Base-by-base conservation (phyloP, 495 filamentous ascomycete species). In the Sphaerosporella brunnea region DNA sequence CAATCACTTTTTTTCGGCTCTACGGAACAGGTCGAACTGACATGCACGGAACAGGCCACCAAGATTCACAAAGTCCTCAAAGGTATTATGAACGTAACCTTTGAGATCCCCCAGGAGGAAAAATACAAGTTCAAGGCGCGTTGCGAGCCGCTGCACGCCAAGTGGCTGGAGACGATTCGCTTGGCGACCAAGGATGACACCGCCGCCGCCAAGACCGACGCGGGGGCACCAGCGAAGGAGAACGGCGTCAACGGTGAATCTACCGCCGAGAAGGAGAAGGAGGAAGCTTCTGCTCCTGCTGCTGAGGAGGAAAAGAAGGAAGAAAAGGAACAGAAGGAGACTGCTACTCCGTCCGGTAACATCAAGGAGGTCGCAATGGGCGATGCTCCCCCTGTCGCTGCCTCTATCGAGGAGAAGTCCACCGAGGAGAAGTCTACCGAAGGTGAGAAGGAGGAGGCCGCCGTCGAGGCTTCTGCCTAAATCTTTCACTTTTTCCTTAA, bases 21-120 rank as follows among this genome's bases (percentile, higher is more conserved):
- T n/a, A n/a, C n/a, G n/a, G n/a, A n/a, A n/a, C n/a, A n/a, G n/a
- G n/a, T n/a, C n/a, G n/a, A n/a, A n/a, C n/a, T n/a, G n/a, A n/a
- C n/a, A n/a, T n/a, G n/a, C n/a, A n/a, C n/a, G n/a, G n/a, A n/a
- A 77, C 21, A 75, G 51, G 62, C 62, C 4, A 84, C 79, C 23
- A 82, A 82, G 65, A 80, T 82, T 54, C 73, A 82, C 68, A 82
- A 82, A 60, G 79, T 84, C 16, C 67, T 82, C 34, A 77, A 74
- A 60, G 77, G 69, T 40, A 80, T 84, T 50, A 65, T 80, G 53
- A 81, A 80, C 58, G 67, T 82, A 13, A 20, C 37, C 5, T 56
- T 65, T 26, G 65, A 67, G 7, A 81, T 83, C 47, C 79, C 79
- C 3, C 70, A 69, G 1, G 79, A 84, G 16, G 77, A 79, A 38